These are phyloP conservation scores for Raphanus sativus DNA, from an alignment of 345 rosid species.

Conservation along the genomic window DNA sequence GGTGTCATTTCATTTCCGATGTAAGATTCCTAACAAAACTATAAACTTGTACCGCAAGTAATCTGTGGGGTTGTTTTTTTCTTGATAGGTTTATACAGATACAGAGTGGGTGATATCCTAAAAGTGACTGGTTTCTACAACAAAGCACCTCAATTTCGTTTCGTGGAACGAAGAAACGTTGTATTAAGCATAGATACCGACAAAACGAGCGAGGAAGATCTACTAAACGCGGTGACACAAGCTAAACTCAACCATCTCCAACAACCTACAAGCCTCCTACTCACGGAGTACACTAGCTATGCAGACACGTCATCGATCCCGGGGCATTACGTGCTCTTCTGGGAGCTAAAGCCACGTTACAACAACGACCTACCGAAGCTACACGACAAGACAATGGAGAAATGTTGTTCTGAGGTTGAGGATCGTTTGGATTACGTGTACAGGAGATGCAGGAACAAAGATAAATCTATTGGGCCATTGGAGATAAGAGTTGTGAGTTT, in stretches of 20 bases:
- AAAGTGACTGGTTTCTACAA: slow-evolving; percentile 80
- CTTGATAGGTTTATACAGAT: slow-evolving; percentile 66
- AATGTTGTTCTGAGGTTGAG: slow-evolving; percentile 72
- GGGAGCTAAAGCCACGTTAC: slow-evolving; percentile 69
- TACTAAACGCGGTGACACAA: slow-evolving; percentile 70
- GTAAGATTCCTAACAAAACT: not conserved
- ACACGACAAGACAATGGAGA: slow-evolving; percentile 55
- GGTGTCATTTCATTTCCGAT: not conserved
- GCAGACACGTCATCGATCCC: slow-evolving; percentile 78
- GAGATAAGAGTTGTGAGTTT: slow-evolving; percentile 80
- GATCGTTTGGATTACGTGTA: slow-evolving; percentile 84
- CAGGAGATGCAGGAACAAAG: slow-evolving; percentile 77
- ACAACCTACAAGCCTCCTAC: slow-evolving; percentile 61
- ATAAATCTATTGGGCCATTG: slow-evolving; percentile 72
- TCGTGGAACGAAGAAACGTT: slow-evolving; percentile 76
- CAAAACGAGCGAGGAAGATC: slow-evolving; percentile 89
- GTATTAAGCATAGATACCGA: slow-evolving; percentile 84
- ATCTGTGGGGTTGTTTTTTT: not conserved
- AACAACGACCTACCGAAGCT: slow-evolving; percentile 55
- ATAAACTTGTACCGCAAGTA: slow-evolving; percentile 25
- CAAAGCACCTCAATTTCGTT: slow-evolving; percentile 83
- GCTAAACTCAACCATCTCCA: slow-evolving; percentile 61
- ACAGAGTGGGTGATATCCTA: slow-evolving; percentile 88
- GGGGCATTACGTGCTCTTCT: slow-evolving; percentile 84
- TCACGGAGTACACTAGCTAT: slow-evolving; percentile 78